phyloP scores from a whole-genome alignment of 2,329 filamentous ascomycete genomes.

The Beauveria caledonica region DNA sequence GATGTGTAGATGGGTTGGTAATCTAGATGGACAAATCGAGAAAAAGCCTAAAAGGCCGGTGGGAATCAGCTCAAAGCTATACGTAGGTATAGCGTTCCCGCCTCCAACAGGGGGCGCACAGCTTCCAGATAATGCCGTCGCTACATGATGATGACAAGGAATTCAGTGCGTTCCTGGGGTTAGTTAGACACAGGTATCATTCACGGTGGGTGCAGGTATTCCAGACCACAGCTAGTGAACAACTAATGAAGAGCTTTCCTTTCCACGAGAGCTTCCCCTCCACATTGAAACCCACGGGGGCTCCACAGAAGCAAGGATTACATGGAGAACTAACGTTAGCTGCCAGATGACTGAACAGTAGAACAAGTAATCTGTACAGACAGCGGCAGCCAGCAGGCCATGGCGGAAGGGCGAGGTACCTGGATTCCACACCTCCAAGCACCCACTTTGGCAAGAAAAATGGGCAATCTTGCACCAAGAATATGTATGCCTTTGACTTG shows the following conservation, averaged over 20 bases:
- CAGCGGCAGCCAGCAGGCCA: not conserved
- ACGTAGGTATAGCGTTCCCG: not conserved
- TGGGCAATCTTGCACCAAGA: not conserved
- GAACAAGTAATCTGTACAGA: too few species aligned
- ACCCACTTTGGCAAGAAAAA: not conserved
- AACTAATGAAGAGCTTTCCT: not conserved
- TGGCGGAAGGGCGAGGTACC: not conserved
- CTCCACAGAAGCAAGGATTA: not conserved
- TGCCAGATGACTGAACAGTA: not conserved
- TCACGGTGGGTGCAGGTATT: slow-evolving; percentile 4
- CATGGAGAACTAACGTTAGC: too few species aligned
- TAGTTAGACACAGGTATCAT: not conserved
- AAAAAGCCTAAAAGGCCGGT: not conserved
- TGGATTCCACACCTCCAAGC: not conserved
- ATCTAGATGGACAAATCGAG: slow-evolving; percentile 7
- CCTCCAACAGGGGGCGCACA: not conserved
- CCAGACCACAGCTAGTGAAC: not conserved
- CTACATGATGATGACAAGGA: not conserved
- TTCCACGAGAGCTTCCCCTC: not conserved
- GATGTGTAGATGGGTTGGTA: slow-evolving; percentile 8
- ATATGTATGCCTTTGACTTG: too few species aligned
- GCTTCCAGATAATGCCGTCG: not conserved
- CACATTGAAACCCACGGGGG: not conserved
- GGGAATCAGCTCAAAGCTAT: not conserved
- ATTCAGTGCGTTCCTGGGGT: not conserved